Conservation (phyloP, 148 eudicot species). For the Linanthus parryae region DNA sequence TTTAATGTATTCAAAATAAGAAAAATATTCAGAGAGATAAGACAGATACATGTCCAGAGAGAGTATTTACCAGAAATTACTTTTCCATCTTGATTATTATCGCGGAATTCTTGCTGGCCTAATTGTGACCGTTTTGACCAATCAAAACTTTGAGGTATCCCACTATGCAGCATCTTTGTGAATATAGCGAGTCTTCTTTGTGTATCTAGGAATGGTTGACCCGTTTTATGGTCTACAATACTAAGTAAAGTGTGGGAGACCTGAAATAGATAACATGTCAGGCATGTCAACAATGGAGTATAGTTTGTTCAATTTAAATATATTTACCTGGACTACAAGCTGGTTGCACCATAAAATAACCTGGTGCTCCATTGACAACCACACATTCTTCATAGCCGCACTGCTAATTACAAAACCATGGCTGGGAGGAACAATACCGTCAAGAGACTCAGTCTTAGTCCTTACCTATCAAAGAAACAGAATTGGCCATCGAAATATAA, state of each 20-base stretch:
- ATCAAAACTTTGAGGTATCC: constrained; percentile 55
- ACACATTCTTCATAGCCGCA: constrained; percentile 81
- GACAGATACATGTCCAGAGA: too few relatives aligned
- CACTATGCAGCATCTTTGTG: constrained; percentile 79
- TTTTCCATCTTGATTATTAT: constrained; percentile 25
- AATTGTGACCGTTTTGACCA: constrained; percentile 31
- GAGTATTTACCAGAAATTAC: constrained; percentile 39
- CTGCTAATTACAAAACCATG: constrained; percentile 86
- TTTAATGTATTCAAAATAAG: too few relatives aligned
- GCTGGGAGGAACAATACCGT: constrained; percentile 87
- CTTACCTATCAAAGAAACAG: constrained; percentile 52
- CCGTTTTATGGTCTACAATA: constrained; percentile 62
- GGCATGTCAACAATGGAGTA: constrained; percentile 2
- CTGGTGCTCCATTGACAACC: constrained; percentile 99
- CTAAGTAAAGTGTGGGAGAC: constrained; percentile 92
- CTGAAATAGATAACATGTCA: constrained; percentile 34
- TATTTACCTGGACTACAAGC: constrained; percentile 76
- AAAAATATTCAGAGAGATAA: too few relatives aligned
- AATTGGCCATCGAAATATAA: background rate
- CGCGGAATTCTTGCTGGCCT: constrained; percentile 21
- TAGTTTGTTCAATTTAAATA: constrained; percentile 3
- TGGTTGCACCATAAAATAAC: constrained; percentile 96
- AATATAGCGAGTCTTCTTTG: constrained; percentile 66
- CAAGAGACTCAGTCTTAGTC: constrained; percentile 77
- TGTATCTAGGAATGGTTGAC: constrained; percentile 55